Evolutionary conservation across 1,284 basidiomycete genomes (phyloP).

Genomic region (Golubevia sp.): DNA sequence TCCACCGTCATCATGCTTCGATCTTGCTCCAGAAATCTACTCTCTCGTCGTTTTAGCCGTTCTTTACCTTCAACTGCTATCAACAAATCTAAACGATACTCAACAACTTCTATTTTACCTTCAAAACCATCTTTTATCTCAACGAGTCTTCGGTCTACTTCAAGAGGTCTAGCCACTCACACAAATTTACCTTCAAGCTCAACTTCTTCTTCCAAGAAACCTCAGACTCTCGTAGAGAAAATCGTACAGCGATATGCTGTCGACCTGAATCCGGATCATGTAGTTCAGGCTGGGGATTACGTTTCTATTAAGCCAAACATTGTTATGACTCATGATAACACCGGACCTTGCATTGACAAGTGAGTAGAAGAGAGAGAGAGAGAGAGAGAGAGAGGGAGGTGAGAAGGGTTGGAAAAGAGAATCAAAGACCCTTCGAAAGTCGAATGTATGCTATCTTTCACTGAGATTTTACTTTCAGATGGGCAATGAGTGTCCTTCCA

Average conservation of each 20-base stretch:
- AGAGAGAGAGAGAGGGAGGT: no score
- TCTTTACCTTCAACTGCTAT: neutral
- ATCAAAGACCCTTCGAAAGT: no score
- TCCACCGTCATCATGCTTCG: no score
- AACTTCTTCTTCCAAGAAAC: conserved; percentile 1
- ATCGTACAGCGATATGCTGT: conserved; percentile 97
- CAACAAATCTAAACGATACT: no score
- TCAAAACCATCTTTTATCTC: neutral
- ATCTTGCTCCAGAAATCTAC: neutral
- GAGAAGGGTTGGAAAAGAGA: no score
- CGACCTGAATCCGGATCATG: conserved; percentile 70
- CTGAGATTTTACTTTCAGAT: no score
- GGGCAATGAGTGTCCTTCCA: no score
- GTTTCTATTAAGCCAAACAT: conserved; percentile 97
- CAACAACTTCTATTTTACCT: no score
- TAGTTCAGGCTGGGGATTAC: conserved; percentile 92
- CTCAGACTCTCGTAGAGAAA: conserved; percentile 93
- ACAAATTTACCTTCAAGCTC: neutral
- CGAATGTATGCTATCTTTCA: no score
- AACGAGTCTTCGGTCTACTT: neutral
- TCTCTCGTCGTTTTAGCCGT: neutral
- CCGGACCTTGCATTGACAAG: conserved; percentile 95
- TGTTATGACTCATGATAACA: conserved; percentile 80
- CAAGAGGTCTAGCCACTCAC: neutral
- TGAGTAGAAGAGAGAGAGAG: conserved; percentile 62